A percentile compares a stretch with the other conserved stretches of the same genome.
phyloP scores from a whole-genome alignment of 495 filamentous ascomycete genomes.

The Lasiosphaeris hirsuta region DNA sequence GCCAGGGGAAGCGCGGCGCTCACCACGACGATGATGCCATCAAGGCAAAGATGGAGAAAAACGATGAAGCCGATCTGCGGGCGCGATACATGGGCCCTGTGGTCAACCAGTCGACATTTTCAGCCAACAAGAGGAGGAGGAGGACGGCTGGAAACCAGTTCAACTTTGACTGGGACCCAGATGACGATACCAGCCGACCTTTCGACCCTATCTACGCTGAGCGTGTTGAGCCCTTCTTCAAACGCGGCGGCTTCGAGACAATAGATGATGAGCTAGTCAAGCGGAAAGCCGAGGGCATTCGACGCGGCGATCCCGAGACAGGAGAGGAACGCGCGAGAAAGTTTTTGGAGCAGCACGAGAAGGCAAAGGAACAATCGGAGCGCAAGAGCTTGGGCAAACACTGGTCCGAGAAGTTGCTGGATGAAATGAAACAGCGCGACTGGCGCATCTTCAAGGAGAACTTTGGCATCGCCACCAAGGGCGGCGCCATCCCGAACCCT shows the following conservation, averaged over 20 bases:
- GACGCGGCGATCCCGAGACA: conserved; percentile 74
- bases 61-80: conserved; percentile 72
- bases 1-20: conserved; percentile 21
- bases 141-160: conserved; percentile 95
- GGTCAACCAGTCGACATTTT: conserved; percentile 82
- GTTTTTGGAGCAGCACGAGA: conserved; percentile 73
- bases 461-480: conserved; percentile 92
- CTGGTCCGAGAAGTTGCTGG: conserved; percentile 95
- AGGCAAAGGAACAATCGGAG: conserved; percentile 61
- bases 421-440: conserved; percentile 95
- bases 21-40: conserved; percentile 50
- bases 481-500: conserved; percentile 85
- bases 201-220: conserved; percentile 86
- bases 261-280: conserved; percentile 59
- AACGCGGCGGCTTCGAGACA: conserved; percentile 77
- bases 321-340: conserved; percentile 73
- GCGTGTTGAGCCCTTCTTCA: conserved; percentile 62
- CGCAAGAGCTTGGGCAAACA: conserved; percentile 81
- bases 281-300: conserved; percentile 76
- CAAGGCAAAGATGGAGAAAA: conserved; percentile 58
- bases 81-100: conserved; percentile 93
- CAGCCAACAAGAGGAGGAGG: conserved; percentile 92
- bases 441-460: conserved; percentile 99
- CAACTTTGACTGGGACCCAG: conserved; percentile 97
- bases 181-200: conserved; percentile 89